A percentile compares a stretch with the other conserved stretches of the same genome.
phyloP scores from a whole-genome alignment of 1,284 basidiomycete species.

The Marasmius sp. region DNA sequence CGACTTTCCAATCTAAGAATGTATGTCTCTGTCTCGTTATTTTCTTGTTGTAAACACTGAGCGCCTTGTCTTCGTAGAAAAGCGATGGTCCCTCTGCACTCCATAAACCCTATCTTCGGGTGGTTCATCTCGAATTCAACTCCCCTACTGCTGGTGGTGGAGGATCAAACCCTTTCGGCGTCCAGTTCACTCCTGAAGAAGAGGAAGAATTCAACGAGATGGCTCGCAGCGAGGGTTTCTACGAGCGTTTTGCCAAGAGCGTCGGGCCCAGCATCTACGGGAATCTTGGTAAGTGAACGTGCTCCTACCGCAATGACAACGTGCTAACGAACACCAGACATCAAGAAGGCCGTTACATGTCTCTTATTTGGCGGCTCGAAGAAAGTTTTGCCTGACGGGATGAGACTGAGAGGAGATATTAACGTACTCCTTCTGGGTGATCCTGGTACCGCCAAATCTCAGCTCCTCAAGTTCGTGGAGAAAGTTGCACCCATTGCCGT shows the following conservation, averaged over 20 bases:
- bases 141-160: conserved; percentile 72
- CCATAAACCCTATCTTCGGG: conserved; percentile 91
- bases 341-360: conserved; percentile 97
- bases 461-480: conserved; percentile 97
- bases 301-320: conserved; percentile 4
- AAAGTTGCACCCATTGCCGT: conserved; percentile 98
- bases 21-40: conserved; percentile 39
- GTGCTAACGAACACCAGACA: conserved; percentile 56
- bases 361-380: conserved; percentile 97
- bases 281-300: conserved; percentile 69
- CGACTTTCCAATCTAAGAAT: conserved; percentile 90
- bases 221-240: conserved; percentile 87
- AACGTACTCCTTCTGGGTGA: conserved; percentile 96
- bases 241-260: conserved; percentile 91
- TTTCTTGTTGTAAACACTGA: not conserved
- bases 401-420: conserved; percentile 97
- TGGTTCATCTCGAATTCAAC: conserved; percentile 89
- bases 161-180: conserved; percentile 74
- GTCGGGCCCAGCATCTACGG: conserved; percentile 98
- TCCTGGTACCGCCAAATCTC: conserved; percentile 97
- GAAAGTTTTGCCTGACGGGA: conserved; percentile 96
- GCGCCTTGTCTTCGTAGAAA: conserved; percentile 50
- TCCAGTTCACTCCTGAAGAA: conserved; percentile 91
- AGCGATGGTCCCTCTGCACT: conserved; percentile 77
- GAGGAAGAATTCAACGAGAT: conserved; percentile 95